A percentile compares a stretch with the other conserved stretches of the same genome.
phyloP scores from a whole-genome alignment of 352 stramenopile species.

The Aphanomyces cochlioides region DNA sequence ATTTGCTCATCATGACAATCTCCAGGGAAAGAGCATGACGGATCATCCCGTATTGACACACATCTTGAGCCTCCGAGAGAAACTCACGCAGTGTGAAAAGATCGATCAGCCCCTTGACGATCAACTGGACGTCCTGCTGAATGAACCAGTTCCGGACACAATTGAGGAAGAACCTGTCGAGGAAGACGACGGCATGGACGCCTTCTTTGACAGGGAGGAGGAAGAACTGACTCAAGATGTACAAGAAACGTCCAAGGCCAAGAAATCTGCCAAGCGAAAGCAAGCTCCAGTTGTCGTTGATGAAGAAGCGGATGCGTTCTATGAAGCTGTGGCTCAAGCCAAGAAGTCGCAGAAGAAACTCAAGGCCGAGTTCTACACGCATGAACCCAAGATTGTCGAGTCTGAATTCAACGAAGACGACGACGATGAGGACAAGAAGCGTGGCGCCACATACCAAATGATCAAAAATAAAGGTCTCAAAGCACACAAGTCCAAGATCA shows the following conservation, averaged over 20 bases:
- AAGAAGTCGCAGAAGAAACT: slow-evolving; percentile 53
- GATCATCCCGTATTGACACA: slow-evolving; percentile 78
- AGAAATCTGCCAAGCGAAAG: slow-evolving; percentile 41
- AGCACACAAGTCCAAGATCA: slow-evolving; percentile 97
- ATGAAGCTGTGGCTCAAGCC: slow-evolving; percentile 51
- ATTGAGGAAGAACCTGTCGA: slow-evolving; percentile 32
- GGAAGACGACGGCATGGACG: slow-evolving; percentile 57
- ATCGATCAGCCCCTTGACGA: slow-evolving; percentile 55
- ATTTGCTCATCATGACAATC: not conserved
- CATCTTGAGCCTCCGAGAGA: slow-evolving; percentile 69
- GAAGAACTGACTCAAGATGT: slow-evolving; percentile 14
- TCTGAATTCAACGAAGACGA: slow-evolving; percentile 59
- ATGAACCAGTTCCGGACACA: slow-evolving; percentile 46
- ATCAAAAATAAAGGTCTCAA: slow-evolving; percentile 98
- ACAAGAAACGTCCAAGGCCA: slow-evolving; percentile 24
- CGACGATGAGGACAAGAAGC: slow-evolving; percentile 76
- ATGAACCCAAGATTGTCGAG: slow-evolving; percentile 53
- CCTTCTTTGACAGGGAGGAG: slow-evolving; percentile 57
- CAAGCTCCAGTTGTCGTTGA: slow-evolving; percentile 45
- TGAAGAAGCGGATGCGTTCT: slow-evolving; percentile 67
- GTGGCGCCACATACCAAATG: slow-evolving; percentile 92
- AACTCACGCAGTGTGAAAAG: slow-evolving; percentile 56
- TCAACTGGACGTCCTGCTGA: slow-evolving; percentile 64
- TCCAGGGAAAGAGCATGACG: slow-evolving; percentile 61
- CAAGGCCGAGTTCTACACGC: slow-evolving; percentile 78